Evolutionary conservation across 163 green algal species (phyloP).

Genomic region (Coccomyxa subellipsoidea): DNA sequence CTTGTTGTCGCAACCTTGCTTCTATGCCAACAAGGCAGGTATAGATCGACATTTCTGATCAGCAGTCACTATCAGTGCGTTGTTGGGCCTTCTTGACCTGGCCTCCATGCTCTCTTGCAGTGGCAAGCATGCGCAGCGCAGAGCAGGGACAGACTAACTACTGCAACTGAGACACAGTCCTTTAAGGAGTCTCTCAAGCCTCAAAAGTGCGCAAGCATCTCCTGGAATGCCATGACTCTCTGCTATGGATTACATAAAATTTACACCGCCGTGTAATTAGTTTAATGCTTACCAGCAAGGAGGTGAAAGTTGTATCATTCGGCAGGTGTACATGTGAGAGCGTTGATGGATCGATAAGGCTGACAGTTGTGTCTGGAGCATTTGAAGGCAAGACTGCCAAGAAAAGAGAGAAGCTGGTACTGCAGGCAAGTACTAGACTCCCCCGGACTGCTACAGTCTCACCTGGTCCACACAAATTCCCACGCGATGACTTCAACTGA

Average conservation of each 20-base stretch:
- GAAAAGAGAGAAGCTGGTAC: not conserved
- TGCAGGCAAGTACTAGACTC: not conserved
- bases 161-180: not conserved
- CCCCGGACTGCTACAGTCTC: not conserved
- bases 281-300: not conserved
- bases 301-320: not conserved
- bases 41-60: too few species aligned
- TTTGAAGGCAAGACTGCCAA: not conserved
- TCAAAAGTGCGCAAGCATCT: not conserved
- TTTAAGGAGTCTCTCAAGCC: not conserved
- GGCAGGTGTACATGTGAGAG: not conserved
- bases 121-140: not conserved
- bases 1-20: too few species aligned
- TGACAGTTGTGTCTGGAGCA: not conserved
- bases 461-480: not conserved
- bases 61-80: too few species aligned
- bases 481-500: not conserved
- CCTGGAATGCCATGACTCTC: too few species aligned
- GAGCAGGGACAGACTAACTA: not conserved
- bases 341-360: not conserved
- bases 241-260: too few species aligned
- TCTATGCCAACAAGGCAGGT: too few species aligned
- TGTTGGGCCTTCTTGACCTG: not conserved
- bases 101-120: not conserved
- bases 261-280: not conserved